Evolutionary conservation across 2,329 filamentous ascomycete genomes (phyloP).

Genomic region (Ceratocystis huliohia): DNA sequence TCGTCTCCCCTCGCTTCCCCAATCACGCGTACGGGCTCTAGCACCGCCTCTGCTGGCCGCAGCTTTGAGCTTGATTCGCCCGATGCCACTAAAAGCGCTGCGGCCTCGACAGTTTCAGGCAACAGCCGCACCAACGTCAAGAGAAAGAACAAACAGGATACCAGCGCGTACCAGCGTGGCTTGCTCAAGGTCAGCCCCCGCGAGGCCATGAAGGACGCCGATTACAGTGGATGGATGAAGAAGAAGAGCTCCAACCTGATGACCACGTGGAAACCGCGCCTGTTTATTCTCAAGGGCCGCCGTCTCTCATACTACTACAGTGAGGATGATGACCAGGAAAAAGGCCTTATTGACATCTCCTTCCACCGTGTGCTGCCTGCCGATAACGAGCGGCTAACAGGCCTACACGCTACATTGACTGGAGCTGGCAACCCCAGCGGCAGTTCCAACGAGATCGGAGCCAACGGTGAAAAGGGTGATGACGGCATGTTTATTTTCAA

Average conservation of each 20-base stretch:
- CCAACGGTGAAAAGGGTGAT: constrained; percentile 35
- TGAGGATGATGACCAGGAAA: constrained; percentile 82
- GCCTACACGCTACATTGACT: constrained; percentile 81
- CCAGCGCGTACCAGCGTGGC: constrained; percentile 83
- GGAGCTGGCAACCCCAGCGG: constrained; percentile 58
- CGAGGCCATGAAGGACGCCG: constrained; percentile 73
- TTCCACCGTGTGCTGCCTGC: constrained; percentile 93
- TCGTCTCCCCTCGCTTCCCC: constrained; percentile 40
- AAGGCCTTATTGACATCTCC: constrained; percentile 92
- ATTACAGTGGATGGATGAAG: constrained; percentile 99
- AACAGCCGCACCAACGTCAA: constrained; percentile 32
- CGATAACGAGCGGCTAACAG: constrained; percentile 79
- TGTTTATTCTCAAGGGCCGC: constrained; percentile 89
- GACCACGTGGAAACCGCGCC: constrained; percentile 90
- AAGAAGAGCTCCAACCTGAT: constrained; percentile 94
- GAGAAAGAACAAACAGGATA: constrained; percentile 82
- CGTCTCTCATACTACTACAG: constrained; percentile 93
- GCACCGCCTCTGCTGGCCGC: constrained; percentile 48
- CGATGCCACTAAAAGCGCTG: constrained; percentile 43
- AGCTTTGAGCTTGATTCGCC: constrained; percentile 73
- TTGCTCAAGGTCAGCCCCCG: constrained; percentile 67
- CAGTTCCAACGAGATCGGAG: constrained; percentile 29
- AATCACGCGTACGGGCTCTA: constrained; percentile 65
- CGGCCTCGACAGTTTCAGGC: constrained; percentile 36
- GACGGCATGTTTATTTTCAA: constrained; percentile 95